Conservation (phyloP, 2,329 filamentous ascomycete genomes). For the Fusarium mexicanum region DNA sequence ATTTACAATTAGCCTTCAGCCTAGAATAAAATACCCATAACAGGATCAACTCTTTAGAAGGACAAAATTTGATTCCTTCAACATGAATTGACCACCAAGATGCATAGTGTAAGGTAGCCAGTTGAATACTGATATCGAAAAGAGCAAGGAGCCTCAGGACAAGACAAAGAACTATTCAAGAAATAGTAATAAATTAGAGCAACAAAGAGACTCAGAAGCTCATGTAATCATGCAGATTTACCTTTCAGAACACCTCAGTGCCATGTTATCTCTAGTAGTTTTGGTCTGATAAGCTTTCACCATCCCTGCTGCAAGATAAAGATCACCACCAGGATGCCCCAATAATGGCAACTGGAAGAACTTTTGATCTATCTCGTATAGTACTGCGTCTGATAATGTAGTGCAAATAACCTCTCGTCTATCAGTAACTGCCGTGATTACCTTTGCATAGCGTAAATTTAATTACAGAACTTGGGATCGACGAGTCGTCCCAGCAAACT, state of each 20-base stretch:
- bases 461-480: not conserved
- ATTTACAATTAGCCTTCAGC: rapidly evolving
- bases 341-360: not conserved
- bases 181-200: no score
- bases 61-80: not conserved
- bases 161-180: not conserved
- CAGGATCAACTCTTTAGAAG: not conserved
- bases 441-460: not conserved
- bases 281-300: rapidly evolving
- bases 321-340: not conserved
- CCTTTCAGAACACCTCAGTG: not conserved
- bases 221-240: not conserved
- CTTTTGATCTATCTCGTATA: not conserved
- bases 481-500: not conserved
- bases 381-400: no score
- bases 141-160: not conserved
- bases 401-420: not conserved
- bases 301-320: not conserved
- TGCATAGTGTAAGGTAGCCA: not conserved
- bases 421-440: not conserved
- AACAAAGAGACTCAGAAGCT: not conserved
- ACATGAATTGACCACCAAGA: rapidly evolving
- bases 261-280: no score
- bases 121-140: not conserved
- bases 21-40: rapidly evolving